Percentiles rank a stretch among this genome's conserved stretches.
Evolutionary conservation across 2,329 filamentous ascomycete species (phyloP).

Genomic region (Talaromyces funiculosus): DNA sequence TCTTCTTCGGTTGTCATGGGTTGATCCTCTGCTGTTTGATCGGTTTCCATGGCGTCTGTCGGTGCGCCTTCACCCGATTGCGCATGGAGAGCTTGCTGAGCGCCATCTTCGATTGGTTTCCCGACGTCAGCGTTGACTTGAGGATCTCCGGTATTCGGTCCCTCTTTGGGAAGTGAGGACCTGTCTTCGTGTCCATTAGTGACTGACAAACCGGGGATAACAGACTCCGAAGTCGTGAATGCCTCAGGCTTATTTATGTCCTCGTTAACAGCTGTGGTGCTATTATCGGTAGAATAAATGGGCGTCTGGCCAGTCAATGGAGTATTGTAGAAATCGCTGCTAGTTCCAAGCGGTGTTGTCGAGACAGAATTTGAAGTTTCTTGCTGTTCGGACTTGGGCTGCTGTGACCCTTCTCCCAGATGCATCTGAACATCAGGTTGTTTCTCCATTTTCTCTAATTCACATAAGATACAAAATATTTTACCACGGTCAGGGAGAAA

Average conservation of each 20-base stretch:
- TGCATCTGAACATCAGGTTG: constrained; percentile 13
- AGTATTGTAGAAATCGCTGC: constrained; percentile 41
- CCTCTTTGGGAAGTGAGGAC: background rate
- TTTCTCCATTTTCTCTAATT: constrained; percentile 24
- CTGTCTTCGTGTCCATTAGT: constrained; percentile 3
- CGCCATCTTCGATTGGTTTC: background rate
- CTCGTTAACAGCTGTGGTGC: constrained; percentile 9
- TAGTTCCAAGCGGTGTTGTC: constrained; percentile 31
- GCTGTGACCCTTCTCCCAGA: background rate
- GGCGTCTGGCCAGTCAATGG: constrained; percentile 28
- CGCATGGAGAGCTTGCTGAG: background rate
- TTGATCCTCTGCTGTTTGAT: constrained; percentile 15
- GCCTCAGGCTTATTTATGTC: background rate
- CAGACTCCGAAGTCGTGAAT: constrained; percentile 18
- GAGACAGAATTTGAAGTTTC: constrained; percentile 10
- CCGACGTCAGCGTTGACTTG: background rate
- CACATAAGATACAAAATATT: background rate
- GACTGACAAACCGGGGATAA: constrained; percentile 36
- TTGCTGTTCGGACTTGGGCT: constrained; percentile 7
- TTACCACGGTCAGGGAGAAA: background rate
- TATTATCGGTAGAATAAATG: constrained; percentile 14
- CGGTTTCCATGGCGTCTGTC: constrained; percentile 7
- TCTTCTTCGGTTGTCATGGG: constrained; percentile 41
- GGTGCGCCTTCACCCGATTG: background rate
- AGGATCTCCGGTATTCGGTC: background rate